Base-by-base conservation (phyloP, 495 filamentous ascomycete genomes). In the Penicillium crystallinum region DNA sequence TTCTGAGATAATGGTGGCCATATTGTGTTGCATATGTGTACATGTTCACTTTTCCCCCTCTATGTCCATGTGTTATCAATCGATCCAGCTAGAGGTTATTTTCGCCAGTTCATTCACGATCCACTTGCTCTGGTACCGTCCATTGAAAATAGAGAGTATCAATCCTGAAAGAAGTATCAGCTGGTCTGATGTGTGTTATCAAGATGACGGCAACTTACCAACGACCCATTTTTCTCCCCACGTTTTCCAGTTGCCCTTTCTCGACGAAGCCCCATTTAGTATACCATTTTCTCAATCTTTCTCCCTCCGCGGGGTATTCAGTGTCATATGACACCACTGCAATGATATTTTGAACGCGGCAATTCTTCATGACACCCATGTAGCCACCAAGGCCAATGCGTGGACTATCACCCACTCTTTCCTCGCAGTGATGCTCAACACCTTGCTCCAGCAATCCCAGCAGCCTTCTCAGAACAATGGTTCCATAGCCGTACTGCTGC, bases 251-350 rank as follows among this genome's bases (percentile, higher is more conserved):
- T n/a, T 62, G 43, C 3, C 64, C 64, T 5, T 37, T 23, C 22
- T 69, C 53, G 15, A 54, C 49, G 46, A 72, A 69, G 1, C 65
- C 62, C n/a, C 49, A 43, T 15, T 53, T 37, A 10, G 43, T 8
- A 35, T 64, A 68, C 61, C 67, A 70, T 7, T 17, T 49, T 17
- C 55, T 50, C 21, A 68, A 19, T 2, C 33, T 50, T 3, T 68
- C 65, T 0, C 65, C 65, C 2, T 49, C 46, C 10, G 57, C 46
- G 27, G 42, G 52, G 3, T 47, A 55, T 1, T 67, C 53, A 8
- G 65, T 57, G 50, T 67, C 60, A 27, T 70, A 55, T 0, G 69
- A 53, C 48, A 69, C 59, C 7, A 59, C 43, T 0, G 65, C 65
- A 39, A 72, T 36, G 9, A 70, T 42, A 45, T 66, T 67, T 18